A percentile compares a stretch with the other conserved stretches of the same genome.
phyloP scores from a whole-genome alignment of 768 basidiomycete genomes.

The Amanita polypyramis region DNA sequence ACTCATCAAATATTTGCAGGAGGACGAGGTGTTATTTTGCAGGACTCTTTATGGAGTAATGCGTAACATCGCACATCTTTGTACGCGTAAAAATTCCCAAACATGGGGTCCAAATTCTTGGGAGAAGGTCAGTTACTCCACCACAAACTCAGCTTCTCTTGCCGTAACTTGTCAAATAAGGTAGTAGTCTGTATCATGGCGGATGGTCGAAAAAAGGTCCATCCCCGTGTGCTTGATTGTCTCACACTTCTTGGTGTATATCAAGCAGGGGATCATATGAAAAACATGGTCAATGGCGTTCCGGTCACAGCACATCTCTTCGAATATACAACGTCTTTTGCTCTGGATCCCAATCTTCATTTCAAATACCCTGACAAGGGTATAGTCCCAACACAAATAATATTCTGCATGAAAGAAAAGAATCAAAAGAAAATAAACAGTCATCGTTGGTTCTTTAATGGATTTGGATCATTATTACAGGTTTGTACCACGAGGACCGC shows the following conservation, averaged over 20 bases:
- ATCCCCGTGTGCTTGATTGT: constrained; percentile 80
- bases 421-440: constrained; percentile 97
- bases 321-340: constrained; percentile 81
- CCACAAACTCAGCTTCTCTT: background rate
- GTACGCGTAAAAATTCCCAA: constrained; percentile 79
- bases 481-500: constrained; percentile 24
- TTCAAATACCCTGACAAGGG: constrained; percentile 89
- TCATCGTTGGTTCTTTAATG: constrained; percentile 97
- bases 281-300: constrained; percentile 35
- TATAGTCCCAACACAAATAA: constrained; percentile 88
- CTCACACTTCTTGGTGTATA: constrained; percentile 91
- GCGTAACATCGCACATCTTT: constrained; percentile 73
- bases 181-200: constrained; percentile 91
- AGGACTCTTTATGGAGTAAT: constrained; percentile 93
- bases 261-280: constrained; percentile 50
- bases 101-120: constrained; percentile 96
- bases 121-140: constrained; percentile 60
- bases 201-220: constrained; percentile 75
- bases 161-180: constrained; percentile 21
- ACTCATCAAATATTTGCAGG: constrained; percentile 29
- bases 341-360: constrained; percentile 65
- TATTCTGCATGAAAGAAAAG: constrained; percentile 86
- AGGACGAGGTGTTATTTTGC: constrained; percentile 85
- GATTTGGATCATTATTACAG: constrained; percentile 74
- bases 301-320: constrained; percentile 62